A percentile compares a stretch with the other conserved stretches of the same genome.
These are phyloP conservation scores for Cryptococcus sp. DNA, from an alignment of 1,284 basidiomycete species.

Conservation along the genomic window DNA sequence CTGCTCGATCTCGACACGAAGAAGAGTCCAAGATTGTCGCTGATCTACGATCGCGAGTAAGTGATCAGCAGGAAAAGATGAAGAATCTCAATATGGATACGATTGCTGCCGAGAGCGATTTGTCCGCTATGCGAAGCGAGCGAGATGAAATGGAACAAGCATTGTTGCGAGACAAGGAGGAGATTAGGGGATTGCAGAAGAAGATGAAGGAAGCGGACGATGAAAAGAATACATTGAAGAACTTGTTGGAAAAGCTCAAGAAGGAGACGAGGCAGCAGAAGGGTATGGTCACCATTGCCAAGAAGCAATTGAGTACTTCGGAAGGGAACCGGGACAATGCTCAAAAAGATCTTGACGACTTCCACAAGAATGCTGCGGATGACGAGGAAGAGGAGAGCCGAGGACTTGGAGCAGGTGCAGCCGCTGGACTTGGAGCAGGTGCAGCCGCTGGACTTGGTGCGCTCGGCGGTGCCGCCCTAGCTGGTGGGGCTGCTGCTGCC, in stretches of 20 bases:
- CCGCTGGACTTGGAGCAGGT: background rate
- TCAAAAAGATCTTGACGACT: conserved; percentile 68
- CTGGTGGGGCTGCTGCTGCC: conserved; percentile 52
- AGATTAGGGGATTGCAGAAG: conserved; percentile 78
- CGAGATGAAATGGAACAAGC: conserved; percentile 87
- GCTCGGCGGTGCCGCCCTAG: background rate
- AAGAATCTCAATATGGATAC: conserved; percentile 71
- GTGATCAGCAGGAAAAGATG: conserved; percentile 71
- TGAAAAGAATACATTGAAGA: conserved; percentile 68
- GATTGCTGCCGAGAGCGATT: conserved; percentile 85
- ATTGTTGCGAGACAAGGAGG: conserved; percentile 89
- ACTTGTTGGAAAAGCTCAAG: conserved; percentile 77
- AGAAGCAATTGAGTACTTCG: conserved; percentile 85
- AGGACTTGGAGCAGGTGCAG: conserved; percentile 16
- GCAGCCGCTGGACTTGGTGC: background rate
- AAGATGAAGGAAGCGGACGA: conserved; percentile 77
- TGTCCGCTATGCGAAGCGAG: conserved; percentile 82
- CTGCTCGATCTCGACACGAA: conserved; percentile 66
- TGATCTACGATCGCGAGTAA: conserved; percentile 67
- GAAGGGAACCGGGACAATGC: conserved; percentile 70
- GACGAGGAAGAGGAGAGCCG: conserved; percentile 52
- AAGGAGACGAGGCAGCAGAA: conserved; percentile 96
- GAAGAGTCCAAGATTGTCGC: conserved; percentile 72
- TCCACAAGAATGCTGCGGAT: conserved; percentile 55
- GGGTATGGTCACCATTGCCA: conserved; percentile 86